Percentiles rank a stretch among this genome's conserved stretches.
These are phyloP conservation scores for Aspergillus ibericus DNA, from an alignment of 2,329 filamentous ascomycete genomes.

Conservation along the genomic window DNA sequence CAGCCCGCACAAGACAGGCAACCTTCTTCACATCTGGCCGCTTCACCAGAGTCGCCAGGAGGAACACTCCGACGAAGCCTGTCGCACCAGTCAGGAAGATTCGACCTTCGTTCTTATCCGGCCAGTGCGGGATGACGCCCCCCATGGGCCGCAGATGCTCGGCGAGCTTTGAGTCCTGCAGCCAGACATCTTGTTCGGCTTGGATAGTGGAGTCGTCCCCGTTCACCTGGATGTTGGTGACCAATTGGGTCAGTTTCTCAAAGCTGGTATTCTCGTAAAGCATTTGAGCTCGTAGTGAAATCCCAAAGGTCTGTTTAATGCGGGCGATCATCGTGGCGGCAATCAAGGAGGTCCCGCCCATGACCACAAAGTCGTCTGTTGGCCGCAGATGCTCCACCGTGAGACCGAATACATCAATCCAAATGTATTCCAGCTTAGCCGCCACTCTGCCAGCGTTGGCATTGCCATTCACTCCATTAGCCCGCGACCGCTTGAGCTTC, in stretches of 20 bases:
- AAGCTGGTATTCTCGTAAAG: conserved; percentile 24
- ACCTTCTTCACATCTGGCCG: conserved; percentile 55
- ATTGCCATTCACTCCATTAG: not conserved
- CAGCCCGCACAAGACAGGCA: conserved; percentile 70
- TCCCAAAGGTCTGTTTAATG: conserved; percentile 15
- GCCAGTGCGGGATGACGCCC: not conserved
- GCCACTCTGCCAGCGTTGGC: not conserved
- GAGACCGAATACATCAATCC: not conserved
- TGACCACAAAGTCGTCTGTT: conserved; percentile 21
- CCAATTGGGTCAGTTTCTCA: conserved; percentile 1
- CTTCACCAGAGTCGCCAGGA: conserved; percentile 68
- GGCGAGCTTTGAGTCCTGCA: conserved; percentile 19
- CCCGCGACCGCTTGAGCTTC: not conserved
- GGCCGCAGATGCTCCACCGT: not conserved
- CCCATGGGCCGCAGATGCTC: not conserved
- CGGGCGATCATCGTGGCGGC: conserved; percentile 20
- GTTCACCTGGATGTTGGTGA: conserved; percentile 7
- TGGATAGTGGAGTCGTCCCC: conserved; percentile 1
- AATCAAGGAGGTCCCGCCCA: conserved; percentile 24
- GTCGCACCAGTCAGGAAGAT: conserved; percentile 81
- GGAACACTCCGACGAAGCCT: conserved; percentile 76
- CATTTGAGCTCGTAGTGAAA: conserved; percentile 16
- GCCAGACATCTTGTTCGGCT: conserved; percentile 17
- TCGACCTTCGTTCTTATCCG: conserved; percentile 17
- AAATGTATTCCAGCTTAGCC: not conserved